phyloP scores from a whole-genome alignment of 2,329 filamentous ascomycete genomes.

The Penicillium sp. region DNA sequence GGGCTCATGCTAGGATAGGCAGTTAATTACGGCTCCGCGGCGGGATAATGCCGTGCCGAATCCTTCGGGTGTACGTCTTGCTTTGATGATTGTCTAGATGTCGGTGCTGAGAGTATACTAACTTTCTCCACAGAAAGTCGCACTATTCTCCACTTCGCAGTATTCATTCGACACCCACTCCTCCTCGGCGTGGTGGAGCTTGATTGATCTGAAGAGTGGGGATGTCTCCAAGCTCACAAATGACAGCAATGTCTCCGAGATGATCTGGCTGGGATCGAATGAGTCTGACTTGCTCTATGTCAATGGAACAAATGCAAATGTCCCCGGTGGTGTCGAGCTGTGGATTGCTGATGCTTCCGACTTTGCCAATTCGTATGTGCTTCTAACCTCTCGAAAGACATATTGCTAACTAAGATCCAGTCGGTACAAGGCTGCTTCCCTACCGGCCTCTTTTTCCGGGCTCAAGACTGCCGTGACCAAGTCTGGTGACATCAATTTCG shows the following conservation, averaged over 20 bases:
- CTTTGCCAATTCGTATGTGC: constrained; percentile 38
- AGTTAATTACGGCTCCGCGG: constrained; percentile 43
- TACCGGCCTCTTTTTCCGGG: constrained; percentile 43
- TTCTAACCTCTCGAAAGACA: background rate
- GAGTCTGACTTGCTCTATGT: constrained; percentile 64
- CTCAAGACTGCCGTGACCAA: constrained; percentile 42
- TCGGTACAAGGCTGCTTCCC: constrained; percentile 44
- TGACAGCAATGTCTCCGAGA: constrained; percentile 68
- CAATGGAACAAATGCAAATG: constrained; percentile 49
- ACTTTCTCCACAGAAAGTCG: constrained; percentile 37
- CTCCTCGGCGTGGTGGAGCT: constrained; percentile 65
- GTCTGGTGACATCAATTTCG: constrained; percentile 55
- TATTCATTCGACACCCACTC: constrained; percentile 80
- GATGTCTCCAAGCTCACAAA: constrained; percentile 69
- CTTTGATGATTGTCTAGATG: background rate
- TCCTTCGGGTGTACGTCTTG: constrained; percentile 44
- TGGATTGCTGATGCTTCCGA: constrained; percentile 41
- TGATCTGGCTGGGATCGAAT: constrained; percentile 74
- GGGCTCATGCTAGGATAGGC: constrained; percentile 22
- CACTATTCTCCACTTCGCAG: constrained; percentile 64
- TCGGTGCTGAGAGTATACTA: background rate
- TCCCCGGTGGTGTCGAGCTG: constrained; percentile 44
- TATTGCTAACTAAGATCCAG: background rate
- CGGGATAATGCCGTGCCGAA: constrained; percentile 43
- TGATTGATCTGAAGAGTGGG: constrained; percentile 71